These are phyloP conservation scores for Cercospora canescens DNA, from an alignment of 2,329 filamentous ascomycete genomes.

Conservation along the genomic window DNA sequence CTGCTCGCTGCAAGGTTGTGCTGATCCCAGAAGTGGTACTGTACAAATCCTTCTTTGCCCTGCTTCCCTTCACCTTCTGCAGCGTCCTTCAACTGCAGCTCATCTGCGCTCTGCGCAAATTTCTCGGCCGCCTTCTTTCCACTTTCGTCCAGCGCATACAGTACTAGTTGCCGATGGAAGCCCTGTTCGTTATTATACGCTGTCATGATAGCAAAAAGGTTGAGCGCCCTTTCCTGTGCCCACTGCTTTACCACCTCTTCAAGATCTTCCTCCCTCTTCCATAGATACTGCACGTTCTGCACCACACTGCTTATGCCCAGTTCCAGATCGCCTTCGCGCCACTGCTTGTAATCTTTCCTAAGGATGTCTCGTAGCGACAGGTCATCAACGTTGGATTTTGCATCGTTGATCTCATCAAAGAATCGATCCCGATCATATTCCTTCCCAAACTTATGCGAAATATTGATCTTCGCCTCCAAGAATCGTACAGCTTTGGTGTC, in stretches of 20 bases:
- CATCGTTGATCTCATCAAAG: conserved; percentile 59
- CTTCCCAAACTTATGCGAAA: conserved; percentile 33
- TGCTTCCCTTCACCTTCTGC: conserved; percentile 40
- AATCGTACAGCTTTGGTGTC: conserved; percentile 61
- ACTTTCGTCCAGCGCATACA: conserved; percentile 56
- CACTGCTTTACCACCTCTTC: conserved; percentile 54
- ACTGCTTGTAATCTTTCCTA: conserved; percentile 83
- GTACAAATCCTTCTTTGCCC: conserved; percentile 37
- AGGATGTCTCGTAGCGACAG: conserved; percentile 67
- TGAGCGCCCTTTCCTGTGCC: conserved; percentile 58
- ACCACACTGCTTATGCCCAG: conserved; percentile 70
- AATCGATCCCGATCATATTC: conserved; percentile 57
- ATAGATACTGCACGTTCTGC: conserved; percentile 62
- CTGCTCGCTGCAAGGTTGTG: conserved; percentile 58
- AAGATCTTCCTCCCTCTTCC: conserved; percentile 56
- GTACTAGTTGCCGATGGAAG: conserved; percentile 68
- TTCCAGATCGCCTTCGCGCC: conserved; percentile 56
- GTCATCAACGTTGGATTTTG: conserved; percentile 67
- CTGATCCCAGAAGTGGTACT: conserved; percentile 63
- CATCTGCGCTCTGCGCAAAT: conserved; percentile 54
- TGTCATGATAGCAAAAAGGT: conserved; percentile 69
- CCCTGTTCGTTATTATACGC: conserved; percentile 55
- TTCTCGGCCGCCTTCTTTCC: conserved; percentile 53
- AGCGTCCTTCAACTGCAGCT: conserved; percentile 59
- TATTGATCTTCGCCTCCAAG: conserved; percentile 57